Evolutionary conservation across 208 protist species (phyloP), one percentile per base, ranked within the genome.

Genomic region (Leishmania guyanensis): DNA sequence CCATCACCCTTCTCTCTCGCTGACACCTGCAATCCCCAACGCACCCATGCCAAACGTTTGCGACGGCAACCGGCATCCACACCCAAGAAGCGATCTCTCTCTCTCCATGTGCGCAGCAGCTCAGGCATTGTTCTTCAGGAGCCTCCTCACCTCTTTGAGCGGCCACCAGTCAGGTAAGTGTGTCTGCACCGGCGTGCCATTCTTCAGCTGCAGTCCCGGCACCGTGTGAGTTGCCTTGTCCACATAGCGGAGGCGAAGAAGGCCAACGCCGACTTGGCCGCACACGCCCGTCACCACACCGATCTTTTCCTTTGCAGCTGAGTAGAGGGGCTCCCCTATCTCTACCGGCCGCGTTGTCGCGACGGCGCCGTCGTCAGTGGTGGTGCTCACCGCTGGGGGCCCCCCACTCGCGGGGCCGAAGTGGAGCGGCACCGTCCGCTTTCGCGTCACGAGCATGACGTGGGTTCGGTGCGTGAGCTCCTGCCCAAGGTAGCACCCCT

Each of bases 401-500:
- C 36, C 48, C 26, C 9, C 39, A n/a, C 8, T 46, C 20, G 65
- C 36, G n/a, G 69, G 36, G 64, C 48, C 56, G 46, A 97, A 88
- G 48, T 73, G 22, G 43, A 99, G 68, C 1, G 97, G 95, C 69
- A 99, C 68, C 14, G 96, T 91, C 62, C 97, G 91, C 86, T 98
- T 99, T 58, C 97, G 92, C 8, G 97, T 94, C 10, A 98, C 91
- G n/a, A 98, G 92, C 84, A 96, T 97, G 36, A 97, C 94, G 72
- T 99, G 97, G 0, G 98, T 99, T 83, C 98, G 93, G 71, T 98
- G 95, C 0, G 97, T 99, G 26, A 99, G 91, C 77, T 99, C 98
- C 83, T 99, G 98, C 1, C 98, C 98, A 0, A 99, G 66, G 89
- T 99, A 99, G 90, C 98, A 99, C 51, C 98, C 98, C 82, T 99